These are phyloP conservation scores for Meira nashicola DNA, from an alignment of 1,284 basidiomycete genomes.

Conservation along the genomic window DNA sequence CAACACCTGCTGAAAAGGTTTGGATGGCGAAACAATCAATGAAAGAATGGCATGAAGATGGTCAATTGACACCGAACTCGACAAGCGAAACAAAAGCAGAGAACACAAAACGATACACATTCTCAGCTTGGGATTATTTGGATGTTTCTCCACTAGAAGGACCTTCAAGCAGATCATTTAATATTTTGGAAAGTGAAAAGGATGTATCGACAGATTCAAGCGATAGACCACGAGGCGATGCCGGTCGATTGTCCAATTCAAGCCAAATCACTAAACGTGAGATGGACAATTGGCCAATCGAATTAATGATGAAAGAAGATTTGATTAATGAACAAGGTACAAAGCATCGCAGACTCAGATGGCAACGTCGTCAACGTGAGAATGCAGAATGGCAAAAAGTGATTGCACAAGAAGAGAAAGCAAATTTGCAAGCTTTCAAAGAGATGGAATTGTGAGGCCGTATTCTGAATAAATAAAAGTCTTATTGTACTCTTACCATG, in stretches of 20 bases:
- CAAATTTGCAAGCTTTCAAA: neutral
- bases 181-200: neutral
- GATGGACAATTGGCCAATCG: slow-evolving; percentile 48
- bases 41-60: slow-evolving; percentile 13
- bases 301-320: slow-evolving; percentile 47
- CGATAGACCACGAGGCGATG: no score
- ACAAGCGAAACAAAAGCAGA: slow-evolving; percentile 11
- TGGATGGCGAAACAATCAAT: neutral
- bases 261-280: slow-evolving; percentile 24
- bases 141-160: slow-evolving; percentile 41
- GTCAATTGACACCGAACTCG: slow-evolving; percentile 22
- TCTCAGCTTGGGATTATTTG: slow-evolving; percentile 46
- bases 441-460: slow-evolving; percentile 1
- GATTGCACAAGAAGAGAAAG: neutral
- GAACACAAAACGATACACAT: slow-evolving; percentile 13
- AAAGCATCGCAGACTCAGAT: slow-evolving; percentile 46
- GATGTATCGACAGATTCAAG: neutral
- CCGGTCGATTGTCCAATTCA: no score
- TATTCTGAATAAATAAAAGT: neutral
- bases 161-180: slow-evolving; percentile 18
- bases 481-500: neutral
- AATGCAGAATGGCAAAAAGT: neutral
- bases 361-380: slow-evolving; percentile 27
- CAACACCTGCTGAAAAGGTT: slow-evolving; percentile 26
- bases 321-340: slow-evolving; percentile 42